phyloP scores from a whole-genome alignment of 495 filamentous ascomycete species.

The Aspergillus baeticus region DNA sequence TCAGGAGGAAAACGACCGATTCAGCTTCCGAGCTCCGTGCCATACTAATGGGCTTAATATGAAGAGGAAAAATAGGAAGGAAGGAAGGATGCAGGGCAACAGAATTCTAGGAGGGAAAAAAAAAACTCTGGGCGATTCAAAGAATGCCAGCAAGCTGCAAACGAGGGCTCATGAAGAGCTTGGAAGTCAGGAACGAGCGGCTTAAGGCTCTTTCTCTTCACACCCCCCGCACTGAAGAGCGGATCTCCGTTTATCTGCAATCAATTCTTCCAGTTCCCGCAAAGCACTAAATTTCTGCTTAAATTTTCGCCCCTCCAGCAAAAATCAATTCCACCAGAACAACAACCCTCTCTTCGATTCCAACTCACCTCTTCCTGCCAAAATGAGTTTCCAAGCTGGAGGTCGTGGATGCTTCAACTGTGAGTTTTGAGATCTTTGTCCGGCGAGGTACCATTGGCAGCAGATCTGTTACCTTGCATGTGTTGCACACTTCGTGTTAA shows the following conservation, averaged over 20 bases:
- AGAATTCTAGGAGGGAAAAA: too few species aligned
- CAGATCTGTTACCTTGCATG: background rate
- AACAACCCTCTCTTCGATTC: slow-evolving; percentile 11
- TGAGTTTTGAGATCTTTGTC: slow-evolving; percentile 46
- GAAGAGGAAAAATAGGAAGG: too few species aligned
- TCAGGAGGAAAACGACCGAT: too few species aligned
- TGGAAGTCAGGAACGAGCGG: slow-evolving; percentile 20
- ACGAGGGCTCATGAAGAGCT: background rate
- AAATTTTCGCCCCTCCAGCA: slow-evolving; percentile 13
- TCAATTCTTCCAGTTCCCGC: slow-evolving; percentile 16
- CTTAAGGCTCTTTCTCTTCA: slow-evolving; percentile 27
- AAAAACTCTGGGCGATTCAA: too few species aligned
- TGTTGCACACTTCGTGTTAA: background rate
- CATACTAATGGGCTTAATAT: too few species aligned
- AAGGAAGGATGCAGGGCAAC: too few species aligned
- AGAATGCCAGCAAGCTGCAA: too few species aligned
- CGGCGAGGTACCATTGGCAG: slow-evolving; percentile 3
- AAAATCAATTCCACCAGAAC: background rate
- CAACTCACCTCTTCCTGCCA: slow-evolving; percentile 17
- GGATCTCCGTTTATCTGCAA: slow-evolving; percentile 22
- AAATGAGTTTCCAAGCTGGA: slow-evolving; percentile 51
- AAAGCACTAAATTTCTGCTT: slow-evolving; percentile 25
- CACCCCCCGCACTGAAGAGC: slow-evolving; percentile 31
- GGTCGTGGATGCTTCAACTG: slow-evolving; percentile 79
- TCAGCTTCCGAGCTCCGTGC: too few species aligned